Base-by-base conservation (phyloP, 192 early-diverging fungal species). In the Backusella luteola region DNA sequence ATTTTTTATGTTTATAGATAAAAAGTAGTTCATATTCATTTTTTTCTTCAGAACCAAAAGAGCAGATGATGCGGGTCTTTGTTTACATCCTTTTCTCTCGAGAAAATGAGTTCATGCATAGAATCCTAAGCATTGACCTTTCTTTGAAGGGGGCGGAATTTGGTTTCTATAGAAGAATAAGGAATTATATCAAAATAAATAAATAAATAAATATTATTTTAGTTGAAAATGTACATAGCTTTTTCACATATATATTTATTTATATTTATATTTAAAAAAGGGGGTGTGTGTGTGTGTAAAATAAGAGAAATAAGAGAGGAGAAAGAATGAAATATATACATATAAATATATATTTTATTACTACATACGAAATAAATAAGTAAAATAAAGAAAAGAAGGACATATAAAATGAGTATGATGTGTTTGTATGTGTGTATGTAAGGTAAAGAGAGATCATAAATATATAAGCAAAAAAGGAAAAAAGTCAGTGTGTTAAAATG, bases 261-360 rank as follows among this genome's bases (percentile, higher is more conserved):
- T 36, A 36, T 32, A 69, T 69, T 32, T 71, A 71, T 8, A 17
- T 44, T 44, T 44, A 44, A 71, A 71, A 71, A 71, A 71, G 36
- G 23, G 23, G 35, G 34, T n/a, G 39, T 71, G 69, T 39, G n/a
- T 1, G 32, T 32, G 32, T 32, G 32, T 32, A 32, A 32, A 32
- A 32, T 32, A 32, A 32, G 32, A 2, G 1, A 39, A 14, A 36
- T 17, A 69, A 69, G 68, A 36, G 68, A 11, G 68, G 29, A 69
- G 46, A 49, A 49, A n/a, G 46, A 49, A 49, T 49, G 46, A 49
- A 49, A 49, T 49, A 49, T 49, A 49, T 67, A 67, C 34, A 67
- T 49, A 49, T 49, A 49, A 49, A 49, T 49, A 67, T 67, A 67
- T 67, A 34, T 67, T 34, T 34, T 67, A 34, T 67, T 67, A 15